Percentiles rank a stretch among this genome's conserved stretches.
phyloP scores from a whole-genome alignment of 78 protist species.

The Monosiga brevicollis region DNA sequence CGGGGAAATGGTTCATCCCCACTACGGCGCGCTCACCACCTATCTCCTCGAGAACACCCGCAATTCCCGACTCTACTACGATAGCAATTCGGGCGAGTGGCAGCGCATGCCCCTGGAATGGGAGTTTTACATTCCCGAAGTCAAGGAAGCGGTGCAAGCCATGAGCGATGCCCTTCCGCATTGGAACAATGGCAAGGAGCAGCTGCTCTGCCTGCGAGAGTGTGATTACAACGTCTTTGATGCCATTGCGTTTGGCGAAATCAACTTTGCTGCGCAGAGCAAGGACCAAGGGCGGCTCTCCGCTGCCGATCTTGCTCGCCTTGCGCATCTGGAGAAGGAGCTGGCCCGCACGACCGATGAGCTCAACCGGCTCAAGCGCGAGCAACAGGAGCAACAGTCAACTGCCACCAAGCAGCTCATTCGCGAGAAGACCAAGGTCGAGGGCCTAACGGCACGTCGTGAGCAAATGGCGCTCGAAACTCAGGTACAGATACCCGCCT shows the following conservation, averaged over 20 bases:
- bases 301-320: background rate
- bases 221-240: background rate
- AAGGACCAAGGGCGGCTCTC: background rate
- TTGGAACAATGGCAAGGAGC: background rate
- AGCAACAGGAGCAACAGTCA: background rate
- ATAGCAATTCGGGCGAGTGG: background rate
- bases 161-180: background rate
- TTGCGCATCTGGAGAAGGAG: background rate
- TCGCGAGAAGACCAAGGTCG: background rate
- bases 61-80: background rate
- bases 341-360: background rate
- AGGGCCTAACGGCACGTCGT: background rate
- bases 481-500: too few relatives aligned
- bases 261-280: background rate
- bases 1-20: background rate
- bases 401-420: background rate
- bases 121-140: background rate
- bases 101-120: constrained; percentile 6
- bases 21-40: background rate
- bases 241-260: background rate
- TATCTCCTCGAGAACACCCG: background rate
- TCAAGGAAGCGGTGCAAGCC: background rate
- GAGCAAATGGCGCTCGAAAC: too few relatives aligned
- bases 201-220: constrained; percentile 1
- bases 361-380: background rate